These are phyloP conservation scores for Claviceps purpurea DNA, from an alignment of 2,329 filamentous ascomycete species.

Conservation along the genomic window DNA sequence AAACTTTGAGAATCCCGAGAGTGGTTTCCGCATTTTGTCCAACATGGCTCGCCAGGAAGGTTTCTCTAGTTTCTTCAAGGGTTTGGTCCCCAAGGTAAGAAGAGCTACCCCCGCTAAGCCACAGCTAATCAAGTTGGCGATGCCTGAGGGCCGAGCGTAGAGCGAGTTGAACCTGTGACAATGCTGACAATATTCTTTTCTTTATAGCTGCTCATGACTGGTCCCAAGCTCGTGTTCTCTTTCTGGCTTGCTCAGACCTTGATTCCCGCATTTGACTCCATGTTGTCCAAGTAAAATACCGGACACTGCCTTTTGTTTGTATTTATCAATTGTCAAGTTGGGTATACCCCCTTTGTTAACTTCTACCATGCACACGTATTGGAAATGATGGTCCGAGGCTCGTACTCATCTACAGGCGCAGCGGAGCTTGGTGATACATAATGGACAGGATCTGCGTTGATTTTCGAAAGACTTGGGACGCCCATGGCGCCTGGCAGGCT, in stretches of 20 bases:
- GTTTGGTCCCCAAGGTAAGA: slow-evolving; percentile 70
- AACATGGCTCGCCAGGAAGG: slow-evolving; percentile 94
- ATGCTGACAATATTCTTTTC: not conserved
- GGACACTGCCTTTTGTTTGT: not conserved
- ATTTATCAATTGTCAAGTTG: not conserved
- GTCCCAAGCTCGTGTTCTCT: slow-evolving; percentile 96
- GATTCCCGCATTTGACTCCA: slow-evolving; percentile 73
- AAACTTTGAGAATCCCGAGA: slow-evolving; percentile 97
- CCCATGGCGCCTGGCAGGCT: not conserved
- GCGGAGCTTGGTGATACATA: not conserved
- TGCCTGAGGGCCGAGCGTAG: not conserved
- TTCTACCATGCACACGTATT: not conserved
- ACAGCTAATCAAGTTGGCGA: not conserved
- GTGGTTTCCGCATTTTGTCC: slow-evolving; percentile 77
- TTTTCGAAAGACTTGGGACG: not conserved
- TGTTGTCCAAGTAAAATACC: slow-evolving; percentile 15
- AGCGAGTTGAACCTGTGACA: slow-evolving; percentile 7
- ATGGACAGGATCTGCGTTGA: not conserved
- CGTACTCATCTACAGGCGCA: not conserved
- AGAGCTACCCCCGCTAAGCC: not conserved
- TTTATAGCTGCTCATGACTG: slow-evolving; percentile 79
- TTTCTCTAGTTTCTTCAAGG: slow-evolving; percentile 86
- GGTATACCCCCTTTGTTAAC: not conserved
- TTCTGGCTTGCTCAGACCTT: slow-evolving; percentile 99
- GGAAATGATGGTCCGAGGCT: not conserved